Percentiles rank a stretch among this genome's conserved stretches.
Evolutionary conservation across 257 asterid species (phyloP).

Genomic region (Solanum sitiens): DNA sequence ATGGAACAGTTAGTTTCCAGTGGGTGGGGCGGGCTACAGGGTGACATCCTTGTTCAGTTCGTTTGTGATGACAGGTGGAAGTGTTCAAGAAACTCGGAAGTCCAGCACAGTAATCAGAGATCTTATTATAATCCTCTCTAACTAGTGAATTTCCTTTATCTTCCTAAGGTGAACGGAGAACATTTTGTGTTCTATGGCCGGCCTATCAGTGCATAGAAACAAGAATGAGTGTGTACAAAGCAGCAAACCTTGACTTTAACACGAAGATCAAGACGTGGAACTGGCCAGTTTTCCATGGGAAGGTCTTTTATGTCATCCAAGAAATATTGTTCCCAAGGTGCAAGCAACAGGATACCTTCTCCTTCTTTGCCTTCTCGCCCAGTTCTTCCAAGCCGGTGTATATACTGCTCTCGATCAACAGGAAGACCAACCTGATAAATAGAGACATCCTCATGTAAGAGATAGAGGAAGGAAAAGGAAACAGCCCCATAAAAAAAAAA

Average conservation of each 20-base stretch:
- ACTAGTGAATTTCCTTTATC: neutral
- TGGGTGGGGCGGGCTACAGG: neutral
- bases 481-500: neutral
- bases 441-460: neutral
- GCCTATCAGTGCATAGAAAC: neutral
- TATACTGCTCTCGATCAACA: slow-evolving; percentile 72
- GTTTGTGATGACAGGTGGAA: neutral
- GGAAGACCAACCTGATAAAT: slow-evolving; percentile 69
- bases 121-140: neutral
- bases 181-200: neutral
- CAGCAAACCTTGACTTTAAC: slow-evolving; percentile 44
- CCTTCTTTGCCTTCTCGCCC: slow-evolving; percentile 90
- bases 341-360: slow-evolving; percentile 64
- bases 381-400: slow-evolving; percentile 88
- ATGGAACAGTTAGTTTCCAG: neutral
- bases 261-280: slow-evolving; percentile 32
- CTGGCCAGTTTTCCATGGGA: slow-evolving; percentile 44
- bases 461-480: neutral
- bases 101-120: neutral
- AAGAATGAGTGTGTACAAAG: neutral
- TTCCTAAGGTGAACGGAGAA: neutral
- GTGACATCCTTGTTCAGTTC: neutral
- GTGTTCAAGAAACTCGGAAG: neutral
- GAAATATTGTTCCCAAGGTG: slow-evolving; percentile 90
- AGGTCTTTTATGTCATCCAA: slow-evolving; percentile 72